A percentile compares a stretch with the other conserved stretches of the same genome.
phyloP scores from a whole-genome alignment of 352 stramenopile genomes.

The Phytophthora agathidicida region DNA sequence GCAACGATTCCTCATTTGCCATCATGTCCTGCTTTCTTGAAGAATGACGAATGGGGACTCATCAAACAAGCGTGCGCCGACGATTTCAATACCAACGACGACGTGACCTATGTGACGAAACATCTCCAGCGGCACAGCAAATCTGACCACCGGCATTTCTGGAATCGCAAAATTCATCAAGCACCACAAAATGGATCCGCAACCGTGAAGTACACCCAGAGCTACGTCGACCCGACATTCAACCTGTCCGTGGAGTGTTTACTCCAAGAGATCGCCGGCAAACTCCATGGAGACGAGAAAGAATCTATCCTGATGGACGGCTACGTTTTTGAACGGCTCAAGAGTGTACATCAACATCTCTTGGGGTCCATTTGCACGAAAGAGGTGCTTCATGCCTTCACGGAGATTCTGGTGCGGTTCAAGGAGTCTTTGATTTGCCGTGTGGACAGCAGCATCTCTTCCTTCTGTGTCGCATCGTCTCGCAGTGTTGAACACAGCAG shows the following conservation, averaged over 20 bases:
- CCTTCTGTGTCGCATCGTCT: constrained; percentile 20
- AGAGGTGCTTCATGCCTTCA: constrained; percentile 15
- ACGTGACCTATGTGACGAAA: constrained; percentile 12
- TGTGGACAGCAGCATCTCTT: constrained; percentile 11
- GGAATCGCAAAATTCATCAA: constrained; percentile 21
- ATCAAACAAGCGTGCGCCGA: constrained; percentile 24
- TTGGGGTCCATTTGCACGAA: constrained; percentile 17
- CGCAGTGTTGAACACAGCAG: constrained; percentile 23
- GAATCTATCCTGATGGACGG: constrained; percentile 16
- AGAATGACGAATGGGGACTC: constrained; percentile 16
- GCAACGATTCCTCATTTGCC: background rate
- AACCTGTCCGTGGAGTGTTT: constrained; percentile 9
- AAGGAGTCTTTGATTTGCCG: constrained; percentile 18
- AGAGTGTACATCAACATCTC: constrained; percentile 23
- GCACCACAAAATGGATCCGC: background rate
- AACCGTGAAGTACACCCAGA: constrained; percentile 16
- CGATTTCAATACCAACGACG: background rate
- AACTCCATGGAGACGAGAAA: constrained; percentile 1
- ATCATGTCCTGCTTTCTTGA: constrained; percentile 13
- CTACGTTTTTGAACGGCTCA: constrained; percentile 20
- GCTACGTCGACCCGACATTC: constrained; percentile 12
- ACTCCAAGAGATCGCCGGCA: constrained; percentile 18
- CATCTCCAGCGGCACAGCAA: constrained; percentile 15
- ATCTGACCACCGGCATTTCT: constrained; percentile 8
- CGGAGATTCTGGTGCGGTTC: constrained; percentile 21